These are phyloP conservation scores for Asterella californica DNA, from an alignment of 225 moss, liverwort and hornwort species.

Conservation along the genomic window DNA sequence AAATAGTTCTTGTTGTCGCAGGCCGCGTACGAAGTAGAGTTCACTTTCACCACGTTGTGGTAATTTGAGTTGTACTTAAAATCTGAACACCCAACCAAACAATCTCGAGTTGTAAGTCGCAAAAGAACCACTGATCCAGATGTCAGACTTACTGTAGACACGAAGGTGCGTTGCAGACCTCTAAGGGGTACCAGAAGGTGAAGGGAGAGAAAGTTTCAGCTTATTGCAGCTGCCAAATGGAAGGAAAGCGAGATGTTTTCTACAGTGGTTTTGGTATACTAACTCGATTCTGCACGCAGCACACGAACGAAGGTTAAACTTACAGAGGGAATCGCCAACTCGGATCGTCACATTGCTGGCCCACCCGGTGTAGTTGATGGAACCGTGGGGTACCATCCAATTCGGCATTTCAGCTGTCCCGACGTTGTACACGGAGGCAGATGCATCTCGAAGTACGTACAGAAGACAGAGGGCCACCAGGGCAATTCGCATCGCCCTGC, in stretches of 20 bases:
- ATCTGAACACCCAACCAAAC: constrained; percentile 14
- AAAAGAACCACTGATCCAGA: neutral
- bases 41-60: constrained; percentile 37
- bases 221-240: neutral
- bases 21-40: constrained; percentile 14
- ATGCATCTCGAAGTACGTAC: neutral
- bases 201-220: neutral
- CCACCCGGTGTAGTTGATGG: constrained; percentile 34
- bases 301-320: neutral
- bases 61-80: constrained; percentile 39
- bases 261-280: neutral
- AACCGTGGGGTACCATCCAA: constrained; percentile 29
- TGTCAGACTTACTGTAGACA: neutral
- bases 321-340: constrained; percentile 42
- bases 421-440: constrained; percentile 16
- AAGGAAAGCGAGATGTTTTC: neutral
- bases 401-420: constrained; percentile 9
- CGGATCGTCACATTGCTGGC: constrained; percentile 30
- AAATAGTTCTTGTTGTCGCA: constrained; percentile 20
- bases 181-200: neutral
- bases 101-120: neutral
- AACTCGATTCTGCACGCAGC: neutral
- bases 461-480: constrained; percentile 19
- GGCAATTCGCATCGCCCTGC: neutral
- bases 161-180: neutral